A percentile compares a stretch with the other conserved stretches of the same genome.
phyloP scores from a whole-genome alignment of 108 stramenopile species.

The Skeletonema grethae region DNA sequence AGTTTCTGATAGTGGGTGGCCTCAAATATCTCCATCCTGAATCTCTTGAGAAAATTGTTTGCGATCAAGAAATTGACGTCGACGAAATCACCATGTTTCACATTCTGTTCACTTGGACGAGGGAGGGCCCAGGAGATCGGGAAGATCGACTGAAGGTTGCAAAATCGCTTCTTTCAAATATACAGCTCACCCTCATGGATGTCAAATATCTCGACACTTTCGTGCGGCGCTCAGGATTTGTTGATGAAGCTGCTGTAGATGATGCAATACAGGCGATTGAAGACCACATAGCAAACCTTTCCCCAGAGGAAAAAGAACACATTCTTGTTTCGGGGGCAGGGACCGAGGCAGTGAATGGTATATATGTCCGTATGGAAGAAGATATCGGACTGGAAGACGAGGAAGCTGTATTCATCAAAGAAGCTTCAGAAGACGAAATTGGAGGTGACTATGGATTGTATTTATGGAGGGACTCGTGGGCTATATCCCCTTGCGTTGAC shows the following conservation, averaged over 20 bases:
- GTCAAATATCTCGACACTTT: not conserved
- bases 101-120: constrained; percentile 6
- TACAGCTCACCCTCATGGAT: constrained; percentile 7
- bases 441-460: constrained; percentile 14
- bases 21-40: not conserved
- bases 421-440: constrained; percentile 8
- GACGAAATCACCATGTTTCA: constrained; percentile 18
- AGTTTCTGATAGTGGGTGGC: constrained; percentile 4
- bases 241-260: constrained; percentile 1
- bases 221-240: constrained; percentile 13
- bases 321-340: constrained; percentile 15
- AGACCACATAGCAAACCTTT: not conserved
- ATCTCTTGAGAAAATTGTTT: constrained; percentile 7
- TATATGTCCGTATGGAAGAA: constrained; percentile 20
- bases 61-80: constrained; percentile 9
- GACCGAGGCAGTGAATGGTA: constrained; percentile 6
- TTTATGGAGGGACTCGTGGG: constrained; percentile 3
- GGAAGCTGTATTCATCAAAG: constrained; percentile 20
- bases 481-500: constrained; percentile 14
- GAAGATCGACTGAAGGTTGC: not conserved
- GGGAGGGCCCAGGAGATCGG: not conserved
- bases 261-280: constrained; percentile 11
- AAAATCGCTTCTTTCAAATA: constrained; percentile 3
- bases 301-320: constrained; percentile 20
- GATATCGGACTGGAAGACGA: constrained; percentile 21